Base-by-base conservation (phyloP, 2,329 filamentous ascomycete genomes). In the Neonectria ditissima region DNA sequence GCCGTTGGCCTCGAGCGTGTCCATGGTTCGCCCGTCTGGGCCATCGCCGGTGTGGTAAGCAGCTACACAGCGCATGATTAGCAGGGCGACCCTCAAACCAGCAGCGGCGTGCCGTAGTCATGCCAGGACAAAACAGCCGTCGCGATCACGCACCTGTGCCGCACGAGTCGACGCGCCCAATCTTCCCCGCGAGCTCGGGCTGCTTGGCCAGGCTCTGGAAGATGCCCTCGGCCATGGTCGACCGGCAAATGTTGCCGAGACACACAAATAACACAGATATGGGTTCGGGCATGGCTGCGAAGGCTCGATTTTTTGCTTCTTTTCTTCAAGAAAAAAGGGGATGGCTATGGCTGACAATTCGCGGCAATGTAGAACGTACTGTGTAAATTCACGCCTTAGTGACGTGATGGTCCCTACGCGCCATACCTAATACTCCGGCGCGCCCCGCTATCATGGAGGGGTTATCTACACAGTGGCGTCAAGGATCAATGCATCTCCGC, bases 141-240 rank as follows among this genome's bases (percentile, higher is more conserved):
- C n/a, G 22, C 28, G 26, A 32, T 47, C 39, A 71, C 72, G 22
- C 59, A 86, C 86, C 88, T 18, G 96, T 99, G 53, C 96, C 96
- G 78, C 93, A 96, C 9, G 92, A 97, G 79, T 98, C 96, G 70
- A 97, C 89, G 63, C 82, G 82, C 16, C 81, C 82, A 74, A 97
- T 88, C 64, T 83, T 81, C 50, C 80, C 82, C 72, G 85, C 82
- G 73, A 88, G 89, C 24, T 87, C 83, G 50, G 86, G 80, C 70
- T 90, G 86, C 69, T 86, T 84, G 43, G 86, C 86, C 43, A 96
- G 81, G 64, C 90, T 87, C 62, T 89, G 88, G 81, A 99, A 98
- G 69, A 97, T 92, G 53, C 92, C 96, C 83, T 98, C 95, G 48
- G 94, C 93, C 96, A 99, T 98, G 32, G 96, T 92, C 8, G 94